phyloP scores from a whole-genome alignment of 1,284 basidiomycete genomes.

The Pseudozyma pruni region DNA sequence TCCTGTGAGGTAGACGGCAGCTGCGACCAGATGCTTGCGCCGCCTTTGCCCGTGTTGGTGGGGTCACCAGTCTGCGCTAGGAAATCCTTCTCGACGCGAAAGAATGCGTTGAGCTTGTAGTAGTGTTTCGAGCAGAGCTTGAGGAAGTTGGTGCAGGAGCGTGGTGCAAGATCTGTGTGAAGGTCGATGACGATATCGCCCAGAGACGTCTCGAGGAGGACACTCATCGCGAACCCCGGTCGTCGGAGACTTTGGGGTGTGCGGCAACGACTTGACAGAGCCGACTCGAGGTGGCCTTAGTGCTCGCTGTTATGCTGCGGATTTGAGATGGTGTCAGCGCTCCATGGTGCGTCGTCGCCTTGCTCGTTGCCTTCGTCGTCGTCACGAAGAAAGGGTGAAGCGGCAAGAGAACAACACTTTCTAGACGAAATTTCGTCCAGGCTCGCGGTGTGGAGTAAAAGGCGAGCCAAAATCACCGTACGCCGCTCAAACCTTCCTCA shows the following conservation, averaged over 20 bases:
- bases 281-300: too few species aligned
- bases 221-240: slow-evolving; percentile 76
- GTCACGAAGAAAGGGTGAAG: neutral
- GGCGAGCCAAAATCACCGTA: too few species aligned
- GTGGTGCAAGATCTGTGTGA: slow-evolving; percentile 88
- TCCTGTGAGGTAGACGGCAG: slow-evolving; percentile 68
- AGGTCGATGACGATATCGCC: slow-evolving; percentile 96
- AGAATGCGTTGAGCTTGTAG: slow-evolving; percentile 92
- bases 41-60: slow-evolving; percentile 88
- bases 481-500: too few species aligned
- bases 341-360: neutral
- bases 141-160: slow-evolving; percentile 91
- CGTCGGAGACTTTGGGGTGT: too few species aligned
- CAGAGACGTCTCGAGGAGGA: slow-evolving; percentile 92
- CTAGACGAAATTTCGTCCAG: neutral
- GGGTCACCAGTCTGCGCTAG: slow-evolving; percentile 94
- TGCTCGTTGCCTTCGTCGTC: too few species aligned
- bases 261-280: too few species aligned
- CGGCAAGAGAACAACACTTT: slow-evolving; percentile 1
- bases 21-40: slow-evolving; percentile 37
- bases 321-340: neutral
- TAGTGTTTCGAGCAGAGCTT: slow-evolving; percentile 97
- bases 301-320: neutral
- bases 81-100: slow-evolving; percentile 90
- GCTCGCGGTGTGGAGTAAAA: slow-evolving; percentile 1